A percentile compares a stretch with the other conserved stretches of the same genome.
phyloP scores from a whole-genome alignment of 2,329 filamentous ascomycete genomes.

The Penicillium sp. region DNA sequence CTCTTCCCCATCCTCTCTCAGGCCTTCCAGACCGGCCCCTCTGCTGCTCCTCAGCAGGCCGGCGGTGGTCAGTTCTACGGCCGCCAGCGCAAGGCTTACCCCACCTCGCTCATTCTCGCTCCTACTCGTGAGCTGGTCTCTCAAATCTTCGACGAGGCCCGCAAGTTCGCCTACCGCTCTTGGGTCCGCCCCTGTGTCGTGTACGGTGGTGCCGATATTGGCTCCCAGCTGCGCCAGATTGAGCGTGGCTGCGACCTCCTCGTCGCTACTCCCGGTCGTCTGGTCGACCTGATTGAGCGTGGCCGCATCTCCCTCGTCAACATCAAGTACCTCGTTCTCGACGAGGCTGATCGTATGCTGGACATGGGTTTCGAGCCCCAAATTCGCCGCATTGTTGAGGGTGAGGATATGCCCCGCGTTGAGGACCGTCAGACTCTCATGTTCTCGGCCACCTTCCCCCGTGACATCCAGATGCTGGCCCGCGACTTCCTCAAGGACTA shows the following conservation, averaged over 20 bases:
- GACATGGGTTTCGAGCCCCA: constrained; percentile 99
- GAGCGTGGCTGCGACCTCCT: constrained; percentile 97
- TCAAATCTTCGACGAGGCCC: constrained; percentile 96
- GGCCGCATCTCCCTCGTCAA: constrained; percentile 96
- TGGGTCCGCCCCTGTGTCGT: constrained; percentile 99
- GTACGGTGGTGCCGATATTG: constrained; percentile 98
- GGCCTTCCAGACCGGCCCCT: constrained; percentile 89
- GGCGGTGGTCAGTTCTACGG: constrained; percentile 73
- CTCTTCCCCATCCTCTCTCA: constrained; percentile 99
- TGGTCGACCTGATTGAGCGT: constrained; percentile 97
- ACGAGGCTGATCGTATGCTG: constrained; percentile 99
- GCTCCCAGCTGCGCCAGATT: constrained; percentile 96
- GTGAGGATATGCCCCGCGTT: constrained; percentile 93
- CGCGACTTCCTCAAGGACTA: constrained; percentile 99
- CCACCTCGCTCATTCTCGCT: constrained; percentile 92
- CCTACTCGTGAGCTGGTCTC: constrained; percentile 98
- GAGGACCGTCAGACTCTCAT: constrained; percentile 93
- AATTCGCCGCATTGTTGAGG: constrained; percentile 97
- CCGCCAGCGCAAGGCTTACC: constrained; percentile 96
- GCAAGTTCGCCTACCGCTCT: constrained; percentile 98
- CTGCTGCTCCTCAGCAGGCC: constrained; percentile 66
- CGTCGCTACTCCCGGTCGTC: constrained; percentile 94
- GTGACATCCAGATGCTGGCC: constrained; percentile 98
- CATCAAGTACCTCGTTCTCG: constrained; percentile 99
- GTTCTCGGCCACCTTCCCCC: constrained; percentile 99